These are phyloP conservation scores for Jaapia argillacea DNA, from an alignment of 768 basidiomycete species.

Conservation along the genomic window DNA sequence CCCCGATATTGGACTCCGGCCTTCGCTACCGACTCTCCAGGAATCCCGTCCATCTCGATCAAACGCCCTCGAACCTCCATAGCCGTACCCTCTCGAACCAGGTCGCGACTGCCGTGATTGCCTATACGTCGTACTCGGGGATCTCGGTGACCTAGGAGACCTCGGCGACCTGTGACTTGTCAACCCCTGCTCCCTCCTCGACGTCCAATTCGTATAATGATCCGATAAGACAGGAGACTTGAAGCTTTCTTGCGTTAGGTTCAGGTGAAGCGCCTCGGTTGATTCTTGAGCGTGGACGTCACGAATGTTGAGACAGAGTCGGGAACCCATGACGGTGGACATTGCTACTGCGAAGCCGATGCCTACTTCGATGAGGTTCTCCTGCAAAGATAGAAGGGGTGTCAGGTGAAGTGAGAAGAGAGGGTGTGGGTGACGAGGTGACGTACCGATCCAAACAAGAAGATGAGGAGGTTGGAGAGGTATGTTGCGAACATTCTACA, in stretches of 20 bases:
- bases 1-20: no score
- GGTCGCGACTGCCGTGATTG: no score
- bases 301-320: slow-evolving; percentile 47
- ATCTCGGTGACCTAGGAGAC: background rate
- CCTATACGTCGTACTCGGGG: background rate
- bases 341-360: slow-evolving; percentile 50
- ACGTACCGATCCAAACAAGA: slow-evolving; percentile 14
- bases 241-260: no score
- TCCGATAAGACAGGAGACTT: no score
- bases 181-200: background rate
- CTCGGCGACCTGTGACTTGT: background rate
- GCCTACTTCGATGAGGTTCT: slow-evolving; percentile 36
- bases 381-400: slow-evolving; percentile 17
- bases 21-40: no score
- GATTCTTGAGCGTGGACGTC: background rate
- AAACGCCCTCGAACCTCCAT: no score
- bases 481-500: slow-evolving; percentile 49
- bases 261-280: no score
- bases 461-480: slow-evolving; percentile 29
- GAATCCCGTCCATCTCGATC: no score
- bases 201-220: background rate
- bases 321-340: slow-evolving; percentile 47
- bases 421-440: background rate
- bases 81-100: no score
- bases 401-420: slow-evolving; percentile 19